A percentile compares a stretch with the other conserved stretches of the same genome.
Evolutionary conservation across 495 filamentous ascomycete genomes (phyloP).

Genomic region (Neurospora sp.): DNA sequence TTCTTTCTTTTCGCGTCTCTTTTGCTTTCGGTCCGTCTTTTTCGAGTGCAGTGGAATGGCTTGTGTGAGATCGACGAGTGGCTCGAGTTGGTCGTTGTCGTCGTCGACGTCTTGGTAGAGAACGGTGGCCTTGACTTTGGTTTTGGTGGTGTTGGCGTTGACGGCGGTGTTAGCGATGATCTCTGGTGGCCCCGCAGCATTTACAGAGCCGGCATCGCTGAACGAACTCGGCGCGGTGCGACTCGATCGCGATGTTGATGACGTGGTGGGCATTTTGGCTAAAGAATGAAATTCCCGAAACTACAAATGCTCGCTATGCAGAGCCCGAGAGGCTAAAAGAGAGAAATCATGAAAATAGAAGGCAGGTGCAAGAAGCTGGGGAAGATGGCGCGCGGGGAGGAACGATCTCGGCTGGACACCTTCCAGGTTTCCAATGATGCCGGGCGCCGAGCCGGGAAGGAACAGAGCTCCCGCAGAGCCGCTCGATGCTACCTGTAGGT

Average conservation of each 20-base stretch:
- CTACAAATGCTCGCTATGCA: neutral
- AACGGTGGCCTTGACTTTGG: neutral
- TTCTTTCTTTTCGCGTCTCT: slow-evolving; percentile 29
- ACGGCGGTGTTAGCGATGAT: neutral
- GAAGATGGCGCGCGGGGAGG: neutral
- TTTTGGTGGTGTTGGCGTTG: neutral
- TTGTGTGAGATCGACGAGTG: slow-evolving; percentile 12
- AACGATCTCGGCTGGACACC: neutral
- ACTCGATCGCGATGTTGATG: neutral
- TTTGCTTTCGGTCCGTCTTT: slow-evolving; percentile 35
- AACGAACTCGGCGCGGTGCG: neutral
- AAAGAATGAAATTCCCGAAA: neutral
- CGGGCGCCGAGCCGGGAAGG: neutral
- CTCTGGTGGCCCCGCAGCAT: neutral
- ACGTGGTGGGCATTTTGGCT: neutral
- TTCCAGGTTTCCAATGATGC: neutral
- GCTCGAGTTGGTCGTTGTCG: neutral
- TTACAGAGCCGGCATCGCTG: neutral
- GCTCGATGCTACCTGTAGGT: neutral
- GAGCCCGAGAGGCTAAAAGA: neutral
- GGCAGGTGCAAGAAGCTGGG: neutral
- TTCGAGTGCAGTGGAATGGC: slow-evolving; percentile 37
- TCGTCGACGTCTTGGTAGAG: neutral
- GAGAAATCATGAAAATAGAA: neutral
- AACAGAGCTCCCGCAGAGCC: neutral